Evolutionary conservation across 2,329 filamentous ascomycete genomes (phyloP).

Genomic region (Ciborinia camelliae): DNA sequence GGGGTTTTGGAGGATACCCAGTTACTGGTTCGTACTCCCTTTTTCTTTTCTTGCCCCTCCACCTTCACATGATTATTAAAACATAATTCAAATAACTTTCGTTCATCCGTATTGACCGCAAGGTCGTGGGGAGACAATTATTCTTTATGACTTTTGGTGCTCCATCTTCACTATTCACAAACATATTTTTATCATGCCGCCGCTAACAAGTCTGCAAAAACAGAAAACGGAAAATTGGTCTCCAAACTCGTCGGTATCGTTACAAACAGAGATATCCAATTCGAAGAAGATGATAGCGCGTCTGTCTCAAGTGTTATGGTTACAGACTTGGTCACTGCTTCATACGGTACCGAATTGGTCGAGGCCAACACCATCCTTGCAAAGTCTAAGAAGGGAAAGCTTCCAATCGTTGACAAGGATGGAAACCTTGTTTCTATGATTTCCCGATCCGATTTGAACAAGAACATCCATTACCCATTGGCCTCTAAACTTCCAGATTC

Average conservation of each 20-base stretch:
- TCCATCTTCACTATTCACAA: conserved; percentile 20
- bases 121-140: conserved; percentile 76
- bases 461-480: conserved; percentile 95
- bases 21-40: conserved; percentile 78
- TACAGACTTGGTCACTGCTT: conserved; percentile 86
- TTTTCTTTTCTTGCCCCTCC: conserved; percentile 33
- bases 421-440: conserved; percentile 90
- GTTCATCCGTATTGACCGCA: conserved; percentile 97
- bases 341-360: conserved; percentile 72
- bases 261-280: conserved; percentile 96
- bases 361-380: conserved; percentile 93
- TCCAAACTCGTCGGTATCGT: conserved; percentile 97
- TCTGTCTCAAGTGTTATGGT: conserved; percentile 91
- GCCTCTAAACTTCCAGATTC: conserved; percentile 95
- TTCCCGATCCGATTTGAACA: conserved; percentile 92
- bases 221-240: conserved; percentile 87
- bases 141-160: conserved; percentile 44
- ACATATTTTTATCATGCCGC: neutral
- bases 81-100: conserved; percentile 92
- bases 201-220: conserved; percentile 40
- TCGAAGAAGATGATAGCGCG: conserved; percentile 71
- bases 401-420: conserved; percentile 81
- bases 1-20: conserved; percentile 97
- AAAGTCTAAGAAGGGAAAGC: conserved; percentile 97
- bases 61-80: conserved; percentile 68